A percentile compares a stretch with the other conserved stretches of the same genome.
phyloP scores from a whole-genome alignment of 2,329 filamentous ascomycete species.

The Sarocladium strictum region DNA sequence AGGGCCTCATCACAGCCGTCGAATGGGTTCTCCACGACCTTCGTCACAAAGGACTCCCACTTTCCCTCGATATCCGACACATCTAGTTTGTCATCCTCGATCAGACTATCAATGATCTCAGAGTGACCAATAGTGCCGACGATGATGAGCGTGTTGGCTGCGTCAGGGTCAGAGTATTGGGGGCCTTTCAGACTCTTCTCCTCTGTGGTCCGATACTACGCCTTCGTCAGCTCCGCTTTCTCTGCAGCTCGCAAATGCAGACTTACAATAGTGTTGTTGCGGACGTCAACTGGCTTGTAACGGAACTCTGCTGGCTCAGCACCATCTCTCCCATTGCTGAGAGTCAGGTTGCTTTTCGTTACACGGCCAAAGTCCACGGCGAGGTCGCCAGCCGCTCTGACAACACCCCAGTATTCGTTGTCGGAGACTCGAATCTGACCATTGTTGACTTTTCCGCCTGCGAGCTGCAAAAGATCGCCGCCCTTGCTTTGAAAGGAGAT shows the following conservation, averaged over 20 bases:
- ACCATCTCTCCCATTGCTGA: constrained; percentile 40
- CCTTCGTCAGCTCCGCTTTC: no score
- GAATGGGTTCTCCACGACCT: constrained; percentile 51
- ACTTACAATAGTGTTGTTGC: constrained; percentile 40
- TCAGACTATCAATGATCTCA: constrained; percentile 51
- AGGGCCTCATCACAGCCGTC: constrained; percentile 52
- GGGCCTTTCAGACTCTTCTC: constrained; percentile 30
- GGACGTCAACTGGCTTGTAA: constrained; percentile 37
- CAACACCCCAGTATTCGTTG: constrained; percentile 56
- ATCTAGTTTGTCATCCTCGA: constrained; percentile 50
- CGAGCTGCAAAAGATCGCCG: constrained; percentile 23
- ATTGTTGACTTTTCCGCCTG: constrained; percentile 28
- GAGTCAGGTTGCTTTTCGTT: constrained; percentile 57
- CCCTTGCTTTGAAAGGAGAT: constrained; percentile 7
- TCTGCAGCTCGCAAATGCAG: no score
- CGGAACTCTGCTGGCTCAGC: constrained; percentile 32
- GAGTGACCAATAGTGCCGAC: constrained; percentile 64
- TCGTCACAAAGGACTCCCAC: constrained; percentile 64
- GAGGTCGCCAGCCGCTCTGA: constrained; percentile 59
- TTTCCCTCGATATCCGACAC: constrained; percentile 50
- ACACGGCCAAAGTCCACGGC: constrained; percentile 66
- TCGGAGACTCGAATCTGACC: constrained; percentile 50
- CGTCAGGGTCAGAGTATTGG: constrained; percentile 32
- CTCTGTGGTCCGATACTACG: constrained; percentile 16
- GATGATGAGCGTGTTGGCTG: constrained; percentile 53